A percentile compares a stretch with the other conserved stretches of the same genome.
These are phyloP conservation scores for Astrephomene gubernaculifera DNA, from an alignment of 139 green algal species.

Conservation along the genomic window DNA sequence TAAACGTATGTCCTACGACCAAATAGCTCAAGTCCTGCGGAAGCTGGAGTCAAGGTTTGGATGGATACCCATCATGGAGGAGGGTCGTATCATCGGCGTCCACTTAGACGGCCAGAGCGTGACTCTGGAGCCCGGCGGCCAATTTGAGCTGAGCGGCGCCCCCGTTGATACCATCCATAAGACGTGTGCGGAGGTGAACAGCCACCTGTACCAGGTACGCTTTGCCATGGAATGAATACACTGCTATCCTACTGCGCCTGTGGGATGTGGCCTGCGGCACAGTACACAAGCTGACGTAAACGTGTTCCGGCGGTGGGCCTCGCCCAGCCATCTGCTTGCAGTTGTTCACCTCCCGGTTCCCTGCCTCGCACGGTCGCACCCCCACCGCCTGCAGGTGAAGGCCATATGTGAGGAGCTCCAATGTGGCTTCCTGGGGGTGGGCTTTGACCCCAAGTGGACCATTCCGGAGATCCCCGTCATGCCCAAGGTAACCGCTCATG, in stretches of 20 bases:
- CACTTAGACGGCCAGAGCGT: constrained; percentile 89
- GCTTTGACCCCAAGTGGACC: constrained; percentile 95
- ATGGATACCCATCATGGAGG: constrained; percentile 94
- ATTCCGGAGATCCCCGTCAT: constrained; percentile 93
- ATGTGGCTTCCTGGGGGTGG: constrained; percentile 86
- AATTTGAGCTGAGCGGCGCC: constrained; percentile 98
- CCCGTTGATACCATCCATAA: constrained; percentile 92
- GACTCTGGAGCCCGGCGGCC: constrained; percentile 96
- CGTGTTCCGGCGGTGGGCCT: no score
- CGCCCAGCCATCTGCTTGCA: no score
- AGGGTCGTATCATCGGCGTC: constrained; percentile 93
- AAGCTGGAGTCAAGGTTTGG: constrained; percentile 81
- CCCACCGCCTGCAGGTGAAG: constrained; percentile 78
- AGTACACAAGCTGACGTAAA: no score
- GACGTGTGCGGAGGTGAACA: constrained; percentile 96
- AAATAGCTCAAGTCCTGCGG: constrained; percentile 86
- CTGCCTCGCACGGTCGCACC: no score
- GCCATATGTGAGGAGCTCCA: constrained; percentile 85
- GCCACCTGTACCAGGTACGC: constrained; percentile 95
- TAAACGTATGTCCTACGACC: constrained; percentile 77
- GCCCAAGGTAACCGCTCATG: constrained; percentile 97
- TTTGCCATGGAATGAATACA: no score
- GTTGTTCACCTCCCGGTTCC: no score
- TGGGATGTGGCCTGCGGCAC: no score
- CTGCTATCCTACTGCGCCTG: no score